phyloP scores from a whole-genome alignment of 2,329 filamentous ascomycete genomes.

The Monosporascus sp. region DNA sequence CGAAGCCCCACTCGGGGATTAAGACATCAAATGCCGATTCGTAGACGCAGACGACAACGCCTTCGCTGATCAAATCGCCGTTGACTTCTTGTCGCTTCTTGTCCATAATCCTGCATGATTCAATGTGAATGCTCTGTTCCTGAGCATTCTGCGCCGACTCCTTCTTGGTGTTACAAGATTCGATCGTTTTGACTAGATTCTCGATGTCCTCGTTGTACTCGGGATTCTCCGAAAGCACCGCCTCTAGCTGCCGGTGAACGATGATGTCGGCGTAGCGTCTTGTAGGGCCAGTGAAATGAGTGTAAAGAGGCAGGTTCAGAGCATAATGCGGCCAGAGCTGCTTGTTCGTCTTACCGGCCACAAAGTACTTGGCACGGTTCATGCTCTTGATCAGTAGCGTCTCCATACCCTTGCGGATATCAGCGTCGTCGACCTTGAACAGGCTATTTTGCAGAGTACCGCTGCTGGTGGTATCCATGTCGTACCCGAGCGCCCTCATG shows the following conservation, averaged over 20 bases:
- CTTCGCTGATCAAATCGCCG: conserved; percentile 89
- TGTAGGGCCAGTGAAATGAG: conserved; percentile 94
- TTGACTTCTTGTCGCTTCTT: conserved; percentile 80
- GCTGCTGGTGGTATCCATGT: conserved; percentile 85
- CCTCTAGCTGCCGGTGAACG: conserved; percentile 91
- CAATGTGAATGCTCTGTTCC: conserved; percentile 98
- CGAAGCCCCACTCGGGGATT: conserved; percentile 96
- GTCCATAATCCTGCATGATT: conserved; percentile 94
- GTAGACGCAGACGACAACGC: conserved; percentile 94
- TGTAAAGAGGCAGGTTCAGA: conserved; percentile 89
- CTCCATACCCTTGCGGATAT: conserved; percentile 96
- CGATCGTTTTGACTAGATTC: conserved; percentile 82
- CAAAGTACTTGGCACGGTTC: conserved; percentile 93
- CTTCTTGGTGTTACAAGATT: conserved; percentile 98
- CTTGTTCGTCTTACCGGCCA: conserved; percentile 72
- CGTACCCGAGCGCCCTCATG: conserved; percentile 86
- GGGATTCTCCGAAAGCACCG: conserved; percentile 72
- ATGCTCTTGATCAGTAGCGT: conserved; percentile 92
- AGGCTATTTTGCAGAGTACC: conserved; percentile 89
- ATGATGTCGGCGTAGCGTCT: conserved; percentile 92
- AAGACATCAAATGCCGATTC: conserved; percentile 98
- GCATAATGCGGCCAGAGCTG: conserved; percentile 84
- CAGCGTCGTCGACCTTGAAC: conserved; percentile 84
- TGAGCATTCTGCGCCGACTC: conserved; percentile 96
- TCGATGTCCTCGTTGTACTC: conserved; percentile 91